Conservation (phyloP, 345 rosid species). For the Camelina laxa region DNA sequence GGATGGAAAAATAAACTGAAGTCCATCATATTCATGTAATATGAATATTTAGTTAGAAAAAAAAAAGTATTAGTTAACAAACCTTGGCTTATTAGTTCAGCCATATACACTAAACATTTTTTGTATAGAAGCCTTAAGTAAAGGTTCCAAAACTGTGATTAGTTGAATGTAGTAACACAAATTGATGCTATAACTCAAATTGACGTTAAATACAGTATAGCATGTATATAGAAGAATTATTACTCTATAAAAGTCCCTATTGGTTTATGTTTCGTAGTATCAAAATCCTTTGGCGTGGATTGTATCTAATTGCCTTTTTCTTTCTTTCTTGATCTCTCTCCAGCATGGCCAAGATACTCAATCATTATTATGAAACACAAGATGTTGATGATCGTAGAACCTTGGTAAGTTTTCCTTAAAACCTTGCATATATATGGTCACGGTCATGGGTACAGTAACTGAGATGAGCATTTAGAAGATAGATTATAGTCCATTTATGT, state of each 20-base stretch:
- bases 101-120: no score
- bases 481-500: conserved; percentile 12
- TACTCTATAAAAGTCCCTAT: not conserved
- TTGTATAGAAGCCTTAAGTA: no score
- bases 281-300: not conserved
- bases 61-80: no score
- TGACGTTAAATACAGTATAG: no score
- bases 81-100: no score
- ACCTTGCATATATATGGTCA: no score
- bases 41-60: no score
- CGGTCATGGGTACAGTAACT: not conserved
- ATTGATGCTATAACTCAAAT: no score
- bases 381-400: conserved; percentile 22
- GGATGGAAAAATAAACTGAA: no score
- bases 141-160: no score
- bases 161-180: no score
- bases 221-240: not conserved
- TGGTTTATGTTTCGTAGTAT: not conserved
- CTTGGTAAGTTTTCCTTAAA: conserved; percentile 27
- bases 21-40: no score
- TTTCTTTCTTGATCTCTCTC: conserved; percentile 4
- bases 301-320: not conserved
- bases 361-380: conserved; percentile 11
- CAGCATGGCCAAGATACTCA: conserved; percentile 35
- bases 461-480: not conserved